A percentile compares a stretch with the other conserved stretches of the same genome.
Conservation (phyloP, 805 yeast genomes). For the Jamesozyma gamospora region DNA sequence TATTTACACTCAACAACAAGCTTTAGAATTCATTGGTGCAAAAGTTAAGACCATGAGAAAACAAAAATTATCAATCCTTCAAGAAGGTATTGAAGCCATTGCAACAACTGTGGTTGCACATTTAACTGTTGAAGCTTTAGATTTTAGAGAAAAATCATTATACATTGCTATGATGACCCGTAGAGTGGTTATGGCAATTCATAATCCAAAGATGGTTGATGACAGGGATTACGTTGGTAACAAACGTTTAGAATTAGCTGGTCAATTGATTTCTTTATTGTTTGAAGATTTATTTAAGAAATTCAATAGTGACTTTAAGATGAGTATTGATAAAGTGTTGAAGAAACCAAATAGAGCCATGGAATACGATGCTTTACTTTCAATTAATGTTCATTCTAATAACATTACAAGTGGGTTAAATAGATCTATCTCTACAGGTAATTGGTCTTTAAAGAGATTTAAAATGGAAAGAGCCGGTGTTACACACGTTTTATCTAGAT, state of each 20-base stretch:
- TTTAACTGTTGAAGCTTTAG: constrained; percentile 70
- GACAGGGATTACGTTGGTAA: constrained; percentile 98
- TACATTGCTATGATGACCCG: constrained; percentile 96
- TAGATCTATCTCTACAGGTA: constrained; percentile 96
- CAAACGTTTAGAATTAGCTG: constrained; percentile 93
- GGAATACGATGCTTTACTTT: constrained; percentile 87
- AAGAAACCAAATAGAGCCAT: constrained; percentile 91
- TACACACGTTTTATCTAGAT: constrained; percentile 85
- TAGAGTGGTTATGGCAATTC: constrained; percentile 90
- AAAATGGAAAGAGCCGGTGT: constrained; percentile 99
- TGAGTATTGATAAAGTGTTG: constrained; percentile 84
- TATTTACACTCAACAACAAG: constrained; percentile 86
- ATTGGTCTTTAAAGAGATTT: constrained; percentile 97
- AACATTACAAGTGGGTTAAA: constrained; percentile 90
- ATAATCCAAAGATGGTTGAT: constrained; percentile 90
- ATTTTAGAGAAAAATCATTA: constrained; percentile 87
- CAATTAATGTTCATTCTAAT: constrained; percentile 83
- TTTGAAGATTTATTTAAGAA: constrained; percentile 97
- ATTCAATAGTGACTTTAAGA: constrained; percentile 89
- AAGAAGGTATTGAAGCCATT: constrained; percentile 93
- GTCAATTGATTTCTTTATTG: constrained; percentile 87
- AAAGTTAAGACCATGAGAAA: constrained; percentile 90
- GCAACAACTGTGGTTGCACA: constrained; percentile 97
- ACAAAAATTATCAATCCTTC: constrained; percentile 68
- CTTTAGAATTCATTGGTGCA: constrained; percentile 80